Evolutionary conservation across 2,329 filamentous ascomycete species (phyloP), one percentile per base, ranked within the genome.

Genomic region (Tolypocladium tundrense): DNA sequence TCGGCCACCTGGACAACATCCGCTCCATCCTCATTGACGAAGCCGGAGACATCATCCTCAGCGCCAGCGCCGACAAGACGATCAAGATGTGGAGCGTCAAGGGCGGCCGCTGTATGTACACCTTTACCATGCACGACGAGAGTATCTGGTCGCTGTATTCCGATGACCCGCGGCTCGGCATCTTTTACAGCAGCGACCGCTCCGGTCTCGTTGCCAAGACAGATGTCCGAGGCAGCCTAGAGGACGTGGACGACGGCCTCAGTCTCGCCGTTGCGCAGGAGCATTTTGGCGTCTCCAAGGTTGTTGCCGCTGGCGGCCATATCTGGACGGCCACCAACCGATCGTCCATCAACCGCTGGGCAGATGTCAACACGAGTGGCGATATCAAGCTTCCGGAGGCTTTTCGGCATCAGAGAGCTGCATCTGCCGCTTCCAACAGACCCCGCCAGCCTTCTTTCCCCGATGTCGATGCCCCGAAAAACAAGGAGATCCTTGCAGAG

Each of bases 51-150:
- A 95, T 86, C 45, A 90, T 99, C 65, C 84, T 99, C 79, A 96
- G 93, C 0, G 92, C 91, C 16, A 96, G 92, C 65, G 93, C 93
- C 1, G 94, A 99, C 71, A 91, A 96, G 74, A 97, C 94, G 0
- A 88, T 99, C 76, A 99, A 99, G 76, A 85, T 97, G 59, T 99
- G 94, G 94, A 97, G 92, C 64, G 87, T 97, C 65, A 94, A 90
- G 13, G 93, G 91, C 27, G 94, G 94, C 57, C 83, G 94, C 65
- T 99, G 94, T 79, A 93, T 97, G 88, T 91, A 97, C 73, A 99
- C 94, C 0, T 82, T 99, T 65, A 97, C 92, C 57, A 99, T 99
- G 94, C 94, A 99, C 75, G 96, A 96, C 69, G 91, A 96, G 69
- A 97, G 92, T 69, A 90, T 99, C 27, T 99, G 94, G 94, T 95